phyloP scores from a whole-genome alignment of 345 rosid genomes.

The Salix viminalis region DNA sequence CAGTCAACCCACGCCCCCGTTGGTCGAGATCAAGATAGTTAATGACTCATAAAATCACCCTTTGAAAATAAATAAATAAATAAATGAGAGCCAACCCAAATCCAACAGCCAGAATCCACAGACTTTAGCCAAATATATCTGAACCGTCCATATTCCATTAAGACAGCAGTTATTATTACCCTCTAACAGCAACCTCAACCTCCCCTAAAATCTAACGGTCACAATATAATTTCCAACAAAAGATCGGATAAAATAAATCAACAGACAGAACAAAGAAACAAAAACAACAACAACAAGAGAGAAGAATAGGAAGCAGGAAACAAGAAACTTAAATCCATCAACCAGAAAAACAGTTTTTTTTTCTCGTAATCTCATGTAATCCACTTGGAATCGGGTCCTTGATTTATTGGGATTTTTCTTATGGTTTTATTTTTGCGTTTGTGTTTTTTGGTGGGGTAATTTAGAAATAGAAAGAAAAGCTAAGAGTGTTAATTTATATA shows the following conservation, averaged over 20 bases:
- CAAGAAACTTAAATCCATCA: background rate
- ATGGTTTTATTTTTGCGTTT: background rate
- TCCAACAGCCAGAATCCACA: background rate
- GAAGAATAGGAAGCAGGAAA: background rate
- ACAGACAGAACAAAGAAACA: conserved; percentile 4
- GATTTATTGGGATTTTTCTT: background rate
- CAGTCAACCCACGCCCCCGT: no score
- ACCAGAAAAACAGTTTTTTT: background rate
- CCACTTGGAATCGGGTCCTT: background rate
- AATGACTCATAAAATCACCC: background rate
- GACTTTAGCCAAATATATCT: conserved; percentile 23
- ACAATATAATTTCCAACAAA: conserved; percentile 13
- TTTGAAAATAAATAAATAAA: background rate
- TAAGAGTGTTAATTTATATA: background rate
- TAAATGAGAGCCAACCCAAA: background rate
- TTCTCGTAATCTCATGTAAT: background rate
- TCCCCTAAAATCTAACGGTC: conserved; percentile 32
- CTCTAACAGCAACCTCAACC: conserved; percentile 35
- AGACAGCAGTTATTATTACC: conserved; percentile 46
- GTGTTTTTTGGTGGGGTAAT: background rate
- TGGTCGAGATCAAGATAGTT: no score
- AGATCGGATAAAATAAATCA: conserved; percentile 12
- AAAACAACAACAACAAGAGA: background rate
- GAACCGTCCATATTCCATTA: conserved; percentile 9
- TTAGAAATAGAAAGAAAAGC: background rate